Percentiles rank a stretch among this genome's conserved stretches.
phyloP scores from a whole-genome alignment of 2,329 filamentous ascomycete genomes.

The Cucurbitaria berberidis region DNA sequence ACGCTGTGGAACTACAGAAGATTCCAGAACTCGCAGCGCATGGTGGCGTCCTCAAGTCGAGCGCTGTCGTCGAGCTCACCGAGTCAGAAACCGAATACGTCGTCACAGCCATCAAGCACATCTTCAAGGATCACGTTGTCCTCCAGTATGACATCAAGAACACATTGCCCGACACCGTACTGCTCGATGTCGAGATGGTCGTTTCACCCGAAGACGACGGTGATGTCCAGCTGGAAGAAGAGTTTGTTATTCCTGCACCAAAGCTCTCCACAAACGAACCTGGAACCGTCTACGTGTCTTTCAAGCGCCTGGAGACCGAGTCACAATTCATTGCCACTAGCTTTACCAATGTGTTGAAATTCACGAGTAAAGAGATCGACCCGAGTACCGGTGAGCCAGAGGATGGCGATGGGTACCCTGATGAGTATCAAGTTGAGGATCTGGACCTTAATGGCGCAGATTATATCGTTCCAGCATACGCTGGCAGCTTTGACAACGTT shows the following conservation, averaged over 20 bases:
- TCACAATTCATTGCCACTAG: conserved; percentile 76
- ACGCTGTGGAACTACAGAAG: conserved; percentile 82
- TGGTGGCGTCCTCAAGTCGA: conserved; percentile 91
- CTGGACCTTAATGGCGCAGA: conserved; percentile 90
- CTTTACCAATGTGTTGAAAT: conserved; percentile 93
- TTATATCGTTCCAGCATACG: conserved; percentile 92
- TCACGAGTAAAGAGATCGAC: conserved; percentile 97
- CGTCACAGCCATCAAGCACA: conserved; percentile 90
- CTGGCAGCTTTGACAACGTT: conserved; percentile 91
- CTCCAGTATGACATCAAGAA: conserved; percentile 98
- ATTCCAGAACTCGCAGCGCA: conserved; percentile 93
- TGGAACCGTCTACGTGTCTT: conserved; percentile 93
- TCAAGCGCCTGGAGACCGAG: conserved; percentile 81
- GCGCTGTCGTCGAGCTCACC: conserved; percentile 82
- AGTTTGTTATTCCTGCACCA: conserved; percentile 90
- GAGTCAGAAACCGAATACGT: conserved; percentile 98
- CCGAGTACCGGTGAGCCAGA: conserved; percentile 92
- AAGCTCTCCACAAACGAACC: conserved; percentile 84
- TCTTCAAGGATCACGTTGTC: conserved; percentile 97
- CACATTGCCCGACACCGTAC: conserved; percentile 79
- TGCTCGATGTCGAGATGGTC: conserved; percentile 63
- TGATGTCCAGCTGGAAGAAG: conserved; percentile 72
- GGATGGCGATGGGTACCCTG: conserved; percentile 83
- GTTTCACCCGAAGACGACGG: conserved; percentile 87
- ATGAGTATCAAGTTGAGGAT: conserved; percentile 96